Conservation (phyloP, 2,329 filamentous ascomycete species). For the Emmonsiellopsis sp. region DNA sequence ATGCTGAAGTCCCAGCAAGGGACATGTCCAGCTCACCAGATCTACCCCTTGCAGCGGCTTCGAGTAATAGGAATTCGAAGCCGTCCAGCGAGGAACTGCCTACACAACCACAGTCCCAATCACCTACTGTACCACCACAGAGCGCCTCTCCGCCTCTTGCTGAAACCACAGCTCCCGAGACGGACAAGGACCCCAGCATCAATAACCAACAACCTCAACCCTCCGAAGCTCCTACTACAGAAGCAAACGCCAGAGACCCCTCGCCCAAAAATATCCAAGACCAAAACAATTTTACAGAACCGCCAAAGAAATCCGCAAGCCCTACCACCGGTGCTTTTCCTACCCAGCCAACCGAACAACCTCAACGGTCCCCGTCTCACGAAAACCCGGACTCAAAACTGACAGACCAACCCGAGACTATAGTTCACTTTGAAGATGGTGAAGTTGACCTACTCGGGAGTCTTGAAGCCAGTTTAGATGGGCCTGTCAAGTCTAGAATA, state of each 20-base stretch:
- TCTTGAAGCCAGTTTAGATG: slow-evolving; percentile 34
- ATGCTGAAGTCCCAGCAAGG: slow-evolving; percentile 3
- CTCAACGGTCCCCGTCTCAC: not conserved
- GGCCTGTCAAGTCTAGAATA: not conserved
- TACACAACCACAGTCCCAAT: not conserved
- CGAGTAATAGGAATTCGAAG: not conserved
- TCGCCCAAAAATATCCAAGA: not conserved
- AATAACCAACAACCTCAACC: not conserved
- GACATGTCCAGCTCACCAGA: slow-evolving; percentile 9
- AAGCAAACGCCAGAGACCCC: not conserved
- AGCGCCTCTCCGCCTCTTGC: not conserved
- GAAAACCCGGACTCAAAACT: not conserved
- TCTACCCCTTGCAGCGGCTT: slow-evolving; percentile 6
- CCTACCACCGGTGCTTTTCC: not conserved
- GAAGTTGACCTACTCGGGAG: slow-evolving; percentile 40
- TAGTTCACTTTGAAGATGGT: slow-evolving; percentile 20
- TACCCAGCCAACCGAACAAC: not conserved
- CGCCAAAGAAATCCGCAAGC: not conserved
- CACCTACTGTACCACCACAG: not conserved
- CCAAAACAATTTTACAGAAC: not conserved
- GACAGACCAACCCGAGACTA: not conserved
- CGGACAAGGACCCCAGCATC: not conserved
- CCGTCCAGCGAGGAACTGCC: not conserved
- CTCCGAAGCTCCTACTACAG: not conserved
- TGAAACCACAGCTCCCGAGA: not conserved